Base-by-base conservation (phyloP, 2,329 filamentous ascomycete genomes). In the Talaromyces sp. region DNA sequence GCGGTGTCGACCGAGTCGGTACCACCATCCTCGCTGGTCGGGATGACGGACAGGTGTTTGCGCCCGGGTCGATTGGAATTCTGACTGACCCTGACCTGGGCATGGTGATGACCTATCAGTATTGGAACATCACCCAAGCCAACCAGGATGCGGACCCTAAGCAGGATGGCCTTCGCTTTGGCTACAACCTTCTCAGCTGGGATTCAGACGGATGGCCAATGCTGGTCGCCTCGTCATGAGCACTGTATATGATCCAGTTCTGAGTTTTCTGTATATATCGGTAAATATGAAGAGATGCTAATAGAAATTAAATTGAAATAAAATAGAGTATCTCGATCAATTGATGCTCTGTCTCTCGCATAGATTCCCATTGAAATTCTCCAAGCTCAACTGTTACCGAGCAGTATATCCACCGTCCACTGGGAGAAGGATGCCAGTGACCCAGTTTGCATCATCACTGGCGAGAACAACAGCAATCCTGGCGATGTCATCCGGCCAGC, bases 351-450 rank as follows among this genome's bases (percentile, higher is more conserved):
- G 13, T 13, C 1, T 13, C 4, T 36, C 13, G 33, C 33, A 36
- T 36, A 39, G 7, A 39, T n/a, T 39, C 0, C 15, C 7, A n/a
- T 39, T 39, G 9, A n/a, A 6, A 3, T 39, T n/a, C 15, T n/a
- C 17, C 36, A n/a, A 39, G 2, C 6, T 39, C 15, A 39, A 39
- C 17, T 39, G 4, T 39, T 66, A 70, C 8, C 64, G 64, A 55
- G 70, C 70, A 47, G 68, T 68, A 72, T 77, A 82, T 1, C 78
- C 79, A 4, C 80, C 79, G 73, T 82, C 80, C 19, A 81, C 77
- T 1, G 77, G 71, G 55, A 81, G 63, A n/a, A 71, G 71, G 19
- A 77, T 69, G 0, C 80, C 80, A 22, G 78, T 81, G 27, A 81
- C 69, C 75, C 75, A 82, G 39, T 67, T 69, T 3, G 77, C 78